These are phyloP conservation scores for Hyaloscypha bicolor DNA, from an alignment of 495 filamentous ascomycete species.

Conservation along the genomic window DNA sequence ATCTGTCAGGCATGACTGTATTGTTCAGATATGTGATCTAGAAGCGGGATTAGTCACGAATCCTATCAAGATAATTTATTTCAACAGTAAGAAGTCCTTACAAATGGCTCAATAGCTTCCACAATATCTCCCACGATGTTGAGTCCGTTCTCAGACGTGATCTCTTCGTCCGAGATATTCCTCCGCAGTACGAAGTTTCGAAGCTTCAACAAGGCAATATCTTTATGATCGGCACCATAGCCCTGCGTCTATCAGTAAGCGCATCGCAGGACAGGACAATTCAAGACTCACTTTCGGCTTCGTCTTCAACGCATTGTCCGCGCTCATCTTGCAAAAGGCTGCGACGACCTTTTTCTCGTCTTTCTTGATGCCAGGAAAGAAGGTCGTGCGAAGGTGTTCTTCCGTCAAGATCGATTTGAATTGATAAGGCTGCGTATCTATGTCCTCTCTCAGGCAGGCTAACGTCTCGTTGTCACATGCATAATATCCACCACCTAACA, in stretches of 20 bases:
- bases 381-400: slow-evolving; percentile 57
- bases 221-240: slow-evolving; percentile 69
- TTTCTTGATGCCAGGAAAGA: slow-evolving; percentile 58
- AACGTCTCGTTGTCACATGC: slow-evolving; percentile 65
- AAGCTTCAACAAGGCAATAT: slow-evolving; percentile 76
- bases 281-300: slow-evolving; percentile 71
- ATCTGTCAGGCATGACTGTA: slow-evolving; percentile 26
- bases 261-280: background rate
- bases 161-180: slow-evolving; percentile 59
- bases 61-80: background rate
- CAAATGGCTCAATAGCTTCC: slow-evolving; percentile 64
- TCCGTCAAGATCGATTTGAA: slow-evolving; percentile 67
- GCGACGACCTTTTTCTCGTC: slow-evolving; percentile 62
- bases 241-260: slow-evolving; percentile 49
- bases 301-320: slow-evolving; percentile 75
- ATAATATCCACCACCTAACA: slow-evolving; percentile 74
- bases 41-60: background rate
- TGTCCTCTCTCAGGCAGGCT: slow-evolving; percentile 65
- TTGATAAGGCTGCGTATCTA: slow-evolving; percentile 67
- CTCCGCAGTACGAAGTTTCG: slow-evolving; percentile 69
- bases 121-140: slow-evolving; percentile 57
- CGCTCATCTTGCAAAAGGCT: slow-evolving; percentile 69
- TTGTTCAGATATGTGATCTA: slow-evolving; percentile 28
- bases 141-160: slow-evolving; percentile 52
- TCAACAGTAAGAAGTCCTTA: slow-evolving; percentile 40